Conservation (phyloP, 495 filamentous ascomycete species). For the Podospora pseudocomata region DNA sequence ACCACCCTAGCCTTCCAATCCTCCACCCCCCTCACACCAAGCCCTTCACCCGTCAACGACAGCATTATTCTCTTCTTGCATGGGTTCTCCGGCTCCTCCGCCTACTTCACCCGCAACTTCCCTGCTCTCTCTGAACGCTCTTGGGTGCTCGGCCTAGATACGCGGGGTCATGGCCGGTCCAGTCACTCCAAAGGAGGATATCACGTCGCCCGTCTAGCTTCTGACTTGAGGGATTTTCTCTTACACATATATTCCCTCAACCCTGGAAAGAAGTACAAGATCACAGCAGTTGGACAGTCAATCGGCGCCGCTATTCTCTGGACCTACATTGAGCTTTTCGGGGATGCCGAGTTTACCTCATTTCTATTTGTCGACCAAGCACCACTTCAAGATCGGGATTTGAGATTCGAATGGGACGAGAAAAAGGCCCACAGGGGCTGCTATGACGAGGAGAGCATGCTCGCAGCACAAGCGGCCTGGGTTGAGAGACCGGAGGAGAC, state of each 20-base stretch:
- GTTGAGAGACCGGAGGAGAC: constrained; percentile 22
- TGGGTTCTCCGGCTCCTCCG: constrained; percentile 45
- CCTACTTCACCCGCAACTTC: constrained; percentile 43
- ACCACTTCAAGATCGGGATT: constrained; percentile 42
- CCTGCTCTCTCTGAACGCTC: constrained; percentile 14
- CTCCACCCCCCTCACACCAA: constrained; percentile 20
- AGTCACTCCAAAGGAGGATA: constrained; percentile 36
- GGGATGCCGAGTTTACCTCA: constrained; percentile 28
- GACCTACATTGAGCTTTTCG: constrained; percentile 44
- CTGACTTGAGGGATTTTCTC: constrained; percentile 39
- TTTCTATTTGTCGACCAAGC: constrained; percentile 48
- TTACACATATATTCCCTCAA: constrained; percentile 20
- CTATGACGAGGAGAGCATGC: constrained; percentile 37
- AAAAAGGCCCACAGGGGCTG: constrained; percentile 36
- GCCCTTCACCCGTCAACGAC: constrained; percentile 7
- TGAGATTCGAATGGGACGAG: constrained; percentile 26
- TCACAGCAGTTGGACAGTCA: constrained; percentile 41
- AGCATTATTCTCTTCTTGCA: constrained; percentile 38
- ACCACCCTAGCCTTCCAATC: constrained; percentile 32
- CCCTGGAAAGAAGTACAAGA: not conserved
- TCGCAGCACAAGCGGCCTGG: constrained; percentile 37
- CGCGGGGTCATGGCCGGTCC: constrained; percentile 44
- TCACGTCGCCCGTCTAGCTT: constrained; percentile 45
- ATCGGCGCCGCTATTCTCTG: constrained; percentile 47
- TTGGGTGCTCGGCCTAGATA: constrained; percentile 43